Evolutionary conservation across 2,329 filamentous ascomycete genomes (phyloP), one percentile per base, ranked within the genome.

Genomic region (Sclerotinia spermophila): DNA sequence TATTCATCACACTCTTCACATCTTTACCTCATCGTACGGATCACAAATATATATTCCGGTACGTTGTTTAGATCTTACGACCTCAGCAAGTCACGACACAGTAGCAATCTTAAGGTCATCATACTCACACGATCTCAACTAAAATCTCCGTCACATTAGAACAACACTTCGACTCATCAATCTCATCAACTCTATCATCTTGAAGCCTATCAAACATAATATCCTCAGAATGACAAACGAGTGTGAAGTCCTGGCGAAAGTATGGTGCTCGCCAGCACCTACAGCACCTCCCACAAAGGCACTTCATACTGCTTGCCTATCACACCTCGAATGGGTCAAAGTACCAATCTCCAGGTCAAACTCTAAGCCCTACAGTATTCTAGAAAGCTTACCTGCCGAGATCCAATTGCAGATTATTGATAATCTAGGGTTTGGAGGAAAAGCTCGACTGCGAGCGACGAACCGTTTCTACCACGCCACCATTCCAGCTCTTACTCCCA

Each of bases 41-140:
- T 58, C 55, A 58, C 17, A 38, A 0, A 58, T n/a, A 24, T 21
- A 6, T 3, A 33, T 5, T 17, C 11, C 1, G 55, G 3, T 11
- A 38, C 8, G 1, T 15, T 4, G 8, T 15, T 38, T 6, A 15
- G 1, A 38, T 21, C 11, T n/a, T 58, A 2, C 0, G 2, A n/a
- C n/a, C 33, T 11, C 21, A 11, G 21, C 27, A n/a, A n/a, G n/a
- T 10, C 21, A 51, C 24, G 1, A 0, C 55, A 58, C 5, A 35
- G 2, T 58, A 6, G 0, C 1, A 38, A 15, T n/a, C 33, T 24
- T 4, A 24, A 58, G 6, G 2, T 58, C 13, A 15, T 38, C 13
- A 58, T 21, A 35, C 11, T 11, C 30, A n/a, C 8, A n/a, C 15
- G 5, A 58, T 58, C 11, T 33, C 30, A 48, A 56, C 24, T 19